Evolutionary conservation across 129 eudicot genomes (phyloP).

Genomic region (Chrysanthemum lavandulifolium): DNA sequence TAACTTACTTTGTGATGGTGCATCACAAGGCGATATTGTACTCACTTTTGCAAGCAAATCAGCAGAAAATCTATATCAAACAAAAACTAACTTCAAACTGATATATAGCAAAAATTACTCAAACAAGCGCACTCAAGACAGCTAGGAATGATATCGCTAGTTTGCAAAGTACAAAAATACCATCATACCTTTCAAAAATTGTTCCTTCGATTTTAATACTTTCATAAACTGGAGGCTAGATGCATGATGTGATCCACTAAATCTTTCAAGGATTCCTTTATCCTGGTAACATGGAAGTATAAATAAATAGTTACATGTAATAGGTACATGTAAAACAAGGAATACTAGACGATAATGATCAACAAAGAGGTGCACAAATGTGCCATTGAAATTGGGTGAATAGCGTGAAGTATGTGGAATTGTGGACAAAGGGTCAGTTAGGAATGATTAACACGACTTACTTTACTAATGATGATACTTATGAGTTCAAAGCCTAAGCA

Average conservation of each 20-base stretch:
- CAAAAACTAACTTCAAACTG: background rate
- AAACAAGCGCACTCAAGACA: constrained; percentile 9
- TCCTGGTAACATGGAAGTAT: constrained; percentile 41
- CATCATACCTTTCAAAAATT: constrained; percentile 64
- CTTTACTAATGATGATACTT: constrained; percentile 80
- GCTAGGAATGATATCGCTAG: background rate
- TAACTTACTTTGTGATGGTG: constrained; percentile 70
- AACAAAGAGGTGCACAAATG: constrained; percentile 7
- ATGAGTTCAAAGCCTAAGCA: constrained; percentile 90
- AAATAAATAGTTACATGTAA: background rate
- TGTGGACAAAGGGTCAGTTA: background rate
- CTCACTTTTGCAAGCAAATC: constrained; percentile 64
- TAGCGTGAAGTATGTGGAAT: background rate
- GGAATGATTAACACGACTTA: constrained; percentile 28
- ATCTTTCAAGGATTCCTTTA: constrained; percentile 67
- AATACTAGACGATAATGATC: background rate
- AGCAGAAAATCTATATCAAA: constrained; percentile 62
- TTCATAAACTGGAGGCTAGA: constrained; percentile 60
- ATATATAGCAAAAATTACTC: constrained; percentile 5
- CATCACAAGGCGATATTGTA: constrained; percentile 80
- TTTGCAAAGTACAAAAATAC: constrained; percentile 9
- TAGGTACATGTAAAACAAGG: background rate
- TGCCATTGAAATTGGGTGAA: background rate
- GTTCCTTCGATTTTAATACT: constrained; percentile 52
- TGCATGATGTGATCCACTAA: constrained; percentile 66